Evolutionary conservation across 805 yeast species (phyloP), one percentile per base, ranked within the genome.

Genomic region (Saturnispora sanitii): DNA sequence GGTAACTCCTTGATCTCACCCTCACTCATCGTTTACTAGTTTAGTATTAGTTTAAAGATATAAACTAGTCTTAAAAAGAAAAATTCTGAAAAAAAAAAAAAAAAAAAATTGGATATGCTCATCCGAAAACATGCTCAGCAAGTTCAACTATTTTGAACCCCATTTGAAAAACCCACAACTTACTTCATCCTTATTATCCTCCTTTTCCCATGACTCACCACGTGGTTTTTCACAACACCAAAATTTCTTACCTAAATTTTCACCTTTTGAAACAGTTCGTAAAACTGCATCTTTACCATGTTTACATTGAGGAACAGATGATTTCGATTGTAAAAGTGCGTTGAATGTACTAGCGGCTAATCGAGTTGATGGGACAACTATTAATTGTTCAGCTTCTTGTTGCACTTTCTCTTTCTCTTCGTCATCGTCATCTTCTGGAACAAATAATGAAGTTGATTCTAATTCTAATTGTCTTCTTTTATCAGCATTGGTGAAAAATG

Each of bases 81-180:
- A 34, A 34, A 12, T 34, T 33, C 15, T 9, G 13, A n/a, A 3
- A 16, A 13, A 5, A 30, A 17, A 32, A 32, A 32, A 23, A 23
- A 15, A 16, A 26, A 26, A 13, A 13, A 13, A 17, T 19, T 5
- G n/a, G 4, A n/a, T 26, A 15, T 6, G 8, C 25, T 13, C 25
- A 15, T 22, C 7, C 11, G 13, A 15, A 4, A 7, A 5, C 16
- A 4, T 15, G 42, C 41, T 38, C 41, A 38, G 37, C 21, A 40
- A 7, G 16, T 12, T 25, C n/a, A 12, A 27, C n/a, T 27, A 7
- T 38, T 51, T 53, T 30, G 51, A 60, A 11, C 62, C 68, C 79
- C 80, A 74, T 54, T 73, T 66, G 52, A 75, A 75, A 49, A 56
- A 73, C 1, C 71, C 74, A 54, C 80, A 75, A n/a, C 65, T 66